Evolutionary conservation across 176 grass and related monocot genomes (phyloP).

Genomic region (Calamus simplicifolius): DNA sequence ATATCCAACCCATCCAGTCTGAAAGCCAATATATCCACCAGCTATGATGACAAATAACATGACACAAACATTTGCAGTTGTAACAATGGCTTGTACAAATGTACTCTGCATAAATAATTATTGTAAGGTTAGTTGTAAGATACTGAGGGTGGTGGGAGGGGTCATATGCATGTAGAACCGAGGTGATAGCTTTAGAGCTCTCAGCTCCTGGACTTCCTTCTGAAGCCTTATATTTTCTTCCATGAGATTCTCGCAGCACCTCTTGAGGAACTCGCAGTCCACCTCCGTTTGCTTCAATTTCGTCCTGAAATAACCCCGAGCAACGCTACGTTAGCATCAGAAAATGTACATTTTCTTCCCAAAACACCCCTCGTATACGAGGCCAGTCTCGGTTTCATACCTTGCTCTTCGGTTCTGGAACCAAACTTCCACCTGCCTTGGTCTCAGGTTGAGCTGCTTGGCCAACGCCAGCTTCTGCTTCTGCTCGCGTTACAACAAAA

Average conservation of each 20-base stretch:
- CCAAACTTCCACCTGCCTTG: slow-evolving; percentile 6
- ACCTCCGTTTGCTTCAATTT: slow-evolving; percentile 10
- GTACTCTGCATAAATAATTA: slow-evolving; percentile 42
- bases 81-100: slow-evolving; percentile 70
- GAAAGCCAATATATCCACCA: slow-evolving; percentile 84
- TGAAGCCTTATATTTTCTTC: no score
- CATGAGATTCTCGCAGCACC: no score
- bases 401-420: slow-evolving; percentile 7
- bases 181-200: no score
- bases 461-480: no score
- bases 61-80: slow-evolving; percentile 59
- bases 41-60: slow-evolving; percentile 77
- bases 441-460: no score
- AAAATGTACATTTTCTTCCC: no score
- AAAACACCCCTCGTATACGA: no score
- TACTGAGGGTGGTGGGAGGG: neutral
- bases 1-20: slow-evolving; percentile 74
- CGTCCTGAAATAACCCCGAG: neutral
- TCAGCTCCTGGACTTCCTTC: no score
- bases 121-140: neutral
- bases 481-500: no score
- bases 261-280: no score
- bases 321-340: no score
- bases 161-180: slow-evolving; percentile 4
- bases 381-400: no score